These are phyloP conservation scores for Globisporangium acanthophoron DNA, from an alignment of 352 stramenopile species.

Conservation along the genomic window DNA sequence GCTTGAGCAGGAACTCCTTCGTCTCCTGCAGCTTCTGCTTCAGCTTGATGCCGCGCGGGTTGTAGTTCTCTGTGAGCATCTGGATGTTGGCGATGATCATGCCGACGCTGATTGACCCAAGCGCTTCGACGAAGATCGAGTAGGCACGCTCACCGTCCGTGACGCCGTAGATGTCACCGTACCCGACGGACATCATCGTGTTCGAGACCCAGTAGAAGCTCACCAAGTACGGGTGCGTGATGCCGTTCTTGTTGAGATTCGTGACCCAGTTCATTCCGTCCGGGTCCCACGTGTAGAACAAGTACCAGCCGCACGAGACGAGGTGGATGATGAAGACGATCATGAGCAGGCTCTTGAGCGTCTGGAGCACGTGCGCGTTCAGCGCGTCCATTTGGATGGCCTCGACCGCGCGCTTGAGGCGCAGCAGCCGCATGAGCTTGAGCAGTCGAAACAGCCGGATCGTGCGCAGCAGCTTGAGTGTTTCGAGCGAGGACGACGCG, in stretches of 20 bases:
- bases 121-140: conserved; percentile 78
- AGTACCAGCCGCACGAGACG: conserved; percentile 68
- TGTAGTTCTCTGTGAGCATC: conserved; percentile 90
- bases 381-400: conserved; percentile 68
- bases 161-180: conserved; percentile 86
- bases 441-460: conserved; percentile 67
- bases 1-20: conserved; percentile 76
- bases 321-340: conserved; percentile 82
- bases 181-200: conserved; percentile 92
- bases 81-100: conserved; percentile 93
- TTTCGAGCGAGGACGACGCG: conserved; percentile 42
- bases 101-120: conserved; percentile 85
- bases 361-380: conserved; percentile 75
- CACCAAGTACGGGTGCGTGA: conserved; percentile 77
- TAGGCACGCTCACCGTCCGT: conserved; percentile 78
- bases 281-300: conserved; percentile 82
- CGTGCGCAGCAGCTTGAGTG: conserved; percentile 69
- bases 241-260: conserved; percentile 28
- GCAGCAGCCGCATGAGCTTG: conserved; percentile 68
- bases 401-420: conserved; percentile 57
- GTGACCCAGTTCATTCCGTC: conserved; percentile 68
- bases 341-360: conserved; percentile 52
- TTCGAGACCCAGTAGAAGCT: conserved; percentile 92
- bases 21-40: conserved; percentile 73
- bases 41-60: conserved; percentile 67